phyloP scores from a whole-genome alignment of 192 early-diverging fungal genomes.

The Paraglomus brasilianum region DNA sequence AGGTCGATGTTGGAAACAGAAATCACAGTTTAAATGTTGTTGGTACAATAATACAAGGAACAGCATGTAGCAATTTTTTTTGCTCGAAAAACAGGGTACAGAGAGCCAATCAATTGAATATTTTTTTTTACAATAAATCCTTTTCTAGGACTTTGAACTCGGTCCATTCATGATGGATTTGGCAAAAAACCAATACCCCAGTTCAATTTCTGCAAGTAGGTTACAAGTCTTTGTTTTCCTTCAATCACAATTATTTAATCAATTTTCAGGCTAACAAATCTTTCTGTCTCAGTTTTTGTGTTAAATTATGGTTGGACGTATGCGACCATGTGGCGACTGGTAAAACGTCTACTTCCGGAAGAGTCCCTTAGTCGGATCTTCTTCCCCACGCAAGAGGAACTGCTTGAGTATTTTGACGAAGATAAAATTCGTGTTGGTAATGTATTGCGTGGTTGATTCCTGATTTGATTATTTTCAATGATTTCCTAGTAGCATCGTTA shows the following conservation, averaged over 20 bases:
- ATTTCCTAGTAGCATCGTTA: background rate
- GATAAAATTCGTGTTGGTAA: constrained; percentile 39
- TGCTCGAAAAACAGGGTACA: no score
- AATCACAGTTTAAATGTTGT: no score
- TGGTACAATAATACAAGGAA: no score
- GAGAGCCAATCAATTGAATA: background rate
- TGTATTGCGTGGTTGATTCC: background rate
- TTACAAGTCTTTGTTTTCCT: background rate
- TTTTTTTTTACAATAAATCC: background rate
- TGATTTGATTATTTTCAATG: background rate
- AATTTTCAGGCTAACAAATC: background rate
- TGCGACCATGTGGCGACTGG: constrained; percentile 45
- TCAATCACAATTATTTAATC: background rate
- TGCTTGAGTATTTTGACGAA: constrained; percentile 33
- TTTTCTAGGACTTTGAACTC: constrained; percentile 20
- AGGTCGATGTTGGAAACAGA: no score
- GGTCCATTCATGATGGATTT: constrained; percentile 18
- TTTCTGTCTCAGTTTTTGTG: constrained; percentile 33
- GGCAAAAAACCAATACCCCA: constrained; percentile 17
- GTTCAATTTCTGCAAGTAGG: constrained; percentile 19
- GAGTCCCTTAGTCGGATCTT: constrained; percentile 38
- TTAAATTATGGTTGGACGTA: constrained; percentile 53
- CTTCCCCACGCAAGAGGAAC: constrained; percentile 36
- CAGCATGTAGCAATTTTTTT: no score
- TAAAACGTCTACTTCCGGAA: constrained; percentile 38